Base-by-base conservation (phyloP, 805 yeast species). In the Metschnikowia hibisci region DNA sequence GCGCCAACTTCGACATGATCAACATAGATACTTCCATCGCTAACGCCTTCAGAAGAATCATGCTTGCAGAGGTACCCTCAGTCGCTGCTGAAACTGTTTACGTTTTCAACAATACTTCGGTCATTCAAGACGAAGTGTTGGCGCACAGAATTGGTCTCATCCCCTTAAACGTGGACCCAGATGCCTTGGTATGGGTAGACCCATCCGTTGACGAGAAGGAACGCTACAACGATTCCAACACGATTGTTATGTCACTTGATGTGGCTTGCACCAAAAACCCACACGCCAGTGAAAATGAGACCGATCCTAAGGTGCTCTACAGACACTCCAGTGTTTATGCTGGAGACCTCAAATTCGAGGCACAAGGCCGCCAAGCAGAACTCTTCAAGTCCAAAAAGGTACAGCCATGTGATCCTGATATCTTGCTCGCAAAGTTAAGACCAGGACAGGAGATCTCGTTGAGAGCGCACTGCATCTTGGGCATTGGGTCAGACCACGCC, bases 401-500 rank as follows among this genome's bases (percentile, higher is more conserved):
- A 30, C 82, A 71, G 8, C 84, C 96, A 16, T 76, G 85, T 45
- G 93, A 90, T 66, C 96, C 96, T 29, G 84, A 93, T 62, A 87
- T 93, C 53, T 68, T 93, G 50, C 66, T 93, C 42, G 96, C 96
- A 41, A 93, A 93, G 67, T 73, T 93, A 58, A 80, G 99, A 57
- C 98, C 98, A 6, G 96, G 96, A 38, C 99, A 93, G 69, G 98
- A 93, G 67, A 90, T 93, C 50, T 78, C 91, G 22, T 73, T 93
- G 52, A 76, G 89, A 59, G 95, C 85, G 44, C 96, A 89, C 67
- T 93, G 97, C 62, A 74, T 90, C 25, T 74, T 91, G 49, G 99
- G 99, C 45, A 69, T 87, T 52, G 99, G 97, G 41, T 67, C 88
- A 32, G 99, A 93, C 64, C 99, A 93, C 66, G 97, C 99, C 46